Evolutionary conservation across 371 early-diverging fungal genomes (phyloP), one percentile per base, ranked within the genome.

Genomic region (Mucor lusitanicus): DNA sequence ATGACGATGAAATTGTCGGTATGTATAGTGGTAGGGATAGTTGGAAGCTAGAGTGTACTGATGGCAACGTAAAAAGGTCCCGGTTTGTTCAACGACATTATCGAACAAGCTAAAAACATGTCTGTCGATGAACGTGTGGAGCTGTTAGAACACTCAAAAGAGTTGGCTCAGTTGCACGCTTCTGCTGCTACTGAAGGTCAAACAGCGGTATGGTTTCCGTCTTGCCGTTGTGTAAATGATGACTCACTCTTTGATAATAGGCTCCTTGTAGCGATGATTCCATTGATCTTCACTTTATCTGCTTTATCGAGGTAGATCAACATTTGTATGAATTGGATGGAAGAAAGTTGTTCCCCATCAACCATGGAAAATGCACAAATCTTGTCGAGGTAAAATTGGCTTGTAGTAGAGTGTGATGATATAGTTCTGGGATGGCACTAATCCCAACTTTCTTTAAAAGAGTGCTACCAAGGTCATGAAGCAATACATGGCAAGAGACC

Each of bases 271-370:
- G 85, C 25, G 91, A 93, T 3, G 91, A 85, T 8, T 88, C 90
- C 4, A 86, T 94, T 19, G 81, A 93, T 57, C 79, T 92, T 64
- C 98, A 97, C 74, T 98, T 93, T 73, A 85, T 95, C 8, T 88
- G 91, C 23, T 92, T 96, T 82, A 85, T 94, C 17, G 75, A 86
- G 32, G 81, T 84, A 9, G 92, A 91, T 50, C 89, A 92, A 25
- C 79, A 86, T 19, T 39, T 98, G 15, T 95, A 91, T 67, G 97
- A 98, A 72, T 72, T 97, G 64, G 97, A 98, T 74, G 96, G 97
- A 54, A 81, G 89, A 42, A 91, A 90, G 55, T 78, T 83, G 4
- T 88, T 84, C 23, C 97, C 97, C 12, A 90, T 97, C 64, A 88
- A 92, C 73, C 95, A 95, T 71, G 97, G 96, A 6, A 74, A 84